phyloP scores from a whole-genome alignment of 202 grass and related monocot genomes.

The Sporobolus alterniflorus region DNA sequence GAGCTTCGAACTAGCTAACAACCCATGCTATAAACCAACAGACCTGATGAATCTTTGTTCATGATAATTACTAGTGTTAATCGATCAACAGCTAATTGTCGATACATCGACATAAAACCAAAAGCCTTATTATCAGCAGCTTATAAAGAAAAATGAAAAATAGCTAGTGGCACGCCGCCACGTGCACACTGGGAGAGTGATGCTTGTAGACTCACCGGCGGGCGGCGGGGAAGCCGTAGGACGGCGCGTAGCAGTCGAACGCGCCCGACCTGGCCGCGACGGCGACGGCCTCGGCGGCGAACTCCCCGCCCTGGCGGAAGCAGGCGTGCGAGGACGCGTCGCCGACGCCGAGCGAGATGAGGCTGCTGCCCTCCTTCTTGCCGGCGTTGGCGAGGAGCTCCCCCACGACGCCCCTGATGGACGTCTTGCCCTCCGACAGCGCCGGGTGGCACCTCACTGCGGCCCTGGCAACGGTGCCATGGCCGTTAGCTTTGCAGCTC shows the following conservation, averaged over 20 bases:
- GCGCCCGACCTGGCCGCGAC: constrained; percentile 41
- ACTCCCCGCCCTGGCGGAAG: constrained; percentile 68
- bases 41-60: no score
- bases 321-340: constrained; percentile 72
- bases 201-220: constrained; percentile 77
- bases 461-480: not conserved
- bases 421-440: constrained; percentile 58
- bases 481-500: not conserved
- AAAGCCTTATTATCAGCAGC: no score
- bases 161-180: no score
- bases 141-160: no score
- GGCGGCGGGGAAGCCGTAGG: constrained; percentile 61
- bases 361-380: constrained; percentile 7
- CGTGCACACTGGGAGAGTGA: no score
- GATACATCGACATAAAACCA: no score
- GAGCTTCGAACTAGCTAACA: no score
- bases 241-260: constrained; percentile 88
- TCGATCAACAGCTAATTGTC: no score
- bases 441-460: constrained; percentile 67
- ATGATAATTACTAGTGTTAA: no score
- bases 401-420: constrained; percentile 72
- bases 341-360: constrained; percentile 91
- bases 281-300: constrained; percentile 56
- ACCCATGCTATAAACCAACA: no score
- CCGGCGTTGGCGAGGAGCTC: constrained; percentile 42